phyloP scores from a whole-genome alignment of 768 basidiomycete genomes.

The Trametes meyenii region DNA sequence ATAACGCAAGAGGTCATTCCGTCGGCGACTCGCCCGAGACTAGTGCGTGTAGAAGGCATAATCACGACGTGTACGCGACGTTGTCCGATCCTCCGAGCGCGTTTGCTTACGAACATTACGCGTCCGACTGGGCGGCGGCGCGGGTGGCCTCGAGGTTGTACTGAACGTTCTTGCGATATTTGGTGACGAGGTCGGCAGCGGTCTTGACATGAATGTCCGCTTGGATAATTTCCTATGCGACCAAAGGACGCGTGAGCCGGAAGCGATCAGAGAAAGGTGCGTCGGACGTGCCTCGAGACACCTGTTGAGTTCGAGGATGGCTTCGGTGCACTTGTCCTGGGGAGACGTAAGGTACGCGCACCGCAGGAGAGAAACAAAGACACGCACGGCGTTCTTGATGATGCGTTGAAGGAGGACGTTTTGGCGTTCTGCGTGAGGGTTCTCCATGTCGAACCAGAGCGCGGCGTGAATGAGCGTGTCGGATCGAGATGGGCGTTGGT shows the following conservation, averaged over 20 bases:
- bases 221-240: conserved; percentile 69
- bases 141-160: conserved; percentile 80
- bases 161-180: conserved; percentile 91
- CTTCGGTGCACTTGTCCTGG: conserved; percentile 92
- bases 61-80: no score
- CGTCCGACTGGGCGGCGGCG: conserved; percentile 9
- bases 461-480: neutral
- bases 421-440: conserved; percentile 92
- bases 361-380: neutral
- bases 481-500: neutral
- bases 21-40: no score
- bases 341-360: neutral
- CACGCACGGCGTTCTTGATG: conserved; percentile 81
- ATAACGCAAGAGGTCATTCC: no score
- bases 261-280: neutral
- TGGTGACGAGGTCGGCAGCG: conserved; percentile 81
- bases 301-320: conserved; percentile 85
- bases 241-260: neutral
- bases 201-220: conserved; percentile 79
- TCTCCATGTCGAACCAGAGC: conserved; percentile 65
- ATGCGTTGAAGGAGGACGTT: conserved; percentile 90
- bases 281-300: conserved; percentile 67
- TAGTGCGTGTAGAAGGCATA: no score
- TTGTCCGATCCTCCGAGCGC: no score
- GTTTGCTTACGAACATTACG: neutral